A percentile compares a stretch with the other conserved stretches of the same genome.
Conservation (phyloP, 1,284 basidiomycete species). For the Rhodotorula sp. region DNA sequence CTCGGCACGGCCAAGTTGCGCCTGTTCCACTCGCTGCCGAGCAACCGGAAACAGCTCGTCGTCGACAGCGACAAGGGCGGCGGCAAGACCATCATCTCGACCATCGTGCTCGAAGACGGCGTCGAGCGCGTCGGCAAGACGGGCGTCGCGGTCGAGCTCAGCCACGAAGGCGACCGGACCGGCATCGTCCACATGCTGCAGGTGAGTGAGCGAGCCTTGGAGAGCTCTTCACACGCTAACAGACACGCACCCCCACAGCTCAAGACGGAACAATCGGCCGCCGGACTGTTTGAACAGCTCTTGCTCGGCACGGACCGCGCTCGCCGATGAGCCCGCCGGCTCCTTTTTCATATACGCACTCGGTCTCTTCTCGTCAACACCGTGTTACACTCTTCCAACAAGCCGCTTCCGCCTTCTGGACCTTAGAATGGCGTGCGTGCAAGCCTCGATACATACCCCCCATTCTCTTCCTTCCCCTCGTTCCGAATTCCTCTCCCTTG, state of each 20-base stretch:
- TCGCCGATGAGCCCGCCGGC: constrained; percentile 12
- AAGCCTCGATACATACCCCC: too few relatives aligned
- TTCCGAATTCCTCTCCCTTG: too few relatives aligned
- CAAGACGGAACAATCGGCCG: constrained; percentile 76
- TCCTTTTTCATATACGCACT: background rate
- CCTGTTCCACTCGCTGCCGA: constrained; percentile 73
- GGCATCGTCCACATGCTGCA: constrained; percentile 98
- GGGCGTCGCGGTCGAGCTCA: constrained; percentile 93
- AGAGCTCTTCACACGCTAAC: background rate
- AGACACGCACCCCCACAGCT: constrained; percentile 42
- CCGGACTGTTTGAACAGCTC: constrained; percentile 79
- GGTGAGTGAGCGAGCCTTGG: constrained; percentile 53
- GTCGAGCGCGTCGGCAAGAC: constrained; percentile 97
- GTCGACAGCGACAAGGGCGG: constrained; percentile 82
- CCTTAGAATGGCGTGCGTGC: background rate
- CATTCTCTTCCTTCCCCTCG: too few relatives aligned
- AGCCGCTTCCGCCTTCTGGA: background rate
- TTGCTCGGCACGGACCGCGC: constrained; percentile 80
- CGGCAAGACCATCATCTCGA: constrained; percentile 77
- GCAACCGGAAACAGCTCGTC: constrained; percentile 91
- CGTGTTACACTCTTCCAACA: background rate
- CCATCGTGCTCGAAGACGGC: constrained; percentile 90
- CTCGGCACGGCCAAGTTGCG: constrained; percentile 84
- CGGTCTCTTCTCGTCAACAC: background rate
- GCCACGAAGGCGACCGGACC: constrained; percentile 82